phyloP scores from a whole-genome alignment of 2,329 filamentous ascomycete genomes.

The Plectosphaerella sp. region DNA sequence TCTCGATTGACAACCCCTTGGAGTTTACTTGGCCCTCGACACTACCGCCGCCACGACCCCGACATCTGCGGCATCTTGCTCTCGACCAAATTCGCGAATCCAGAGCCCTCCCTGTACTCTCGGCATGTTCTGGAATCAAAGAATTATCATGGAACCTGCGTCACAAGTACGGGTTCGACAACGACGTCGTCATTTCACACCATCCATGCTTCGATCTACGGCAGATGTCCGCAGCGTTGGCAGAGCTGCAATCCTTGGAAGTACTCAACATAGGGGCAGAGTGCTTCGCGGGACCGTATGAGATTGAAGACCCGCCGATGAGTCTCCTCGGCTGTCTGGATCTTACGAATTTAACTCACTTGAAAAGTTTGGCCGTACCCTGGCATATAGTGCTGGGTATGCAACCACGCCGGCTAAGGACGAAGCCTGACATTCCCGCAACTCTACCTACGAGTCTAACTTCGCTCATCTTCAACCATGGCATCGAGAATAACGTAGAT shows the following conservation, averaged over 20 bases:
- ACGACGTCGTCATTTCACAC: not conserved
- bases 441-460: not conserved
- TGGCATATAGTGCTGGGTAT: too few relatives aligned
- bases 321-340: not conserved
- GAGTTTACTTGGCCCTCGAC: not conserved
- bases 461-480: not conserved
- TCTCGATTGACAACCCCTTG: not conserved
- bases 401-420: too few relatives aligned
- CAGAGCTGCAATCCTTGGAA: not conserved
- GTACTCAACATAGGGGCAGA: not conserved
- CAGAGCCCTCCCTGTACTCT: not conserved
- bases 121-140: not conserved
- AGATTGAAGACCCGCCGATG: not conserved
- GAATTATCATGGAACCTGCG: not conserved
- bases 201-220: not conserved
- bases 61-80: not conserved
- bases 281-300: not conserved
- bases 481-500: not conserved
- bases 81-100: not conserved
- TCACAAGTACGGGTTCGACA: not conserved
- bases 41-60: not conserved
- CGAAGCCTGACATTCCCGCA: too few relatives aligned
- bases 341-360: not conserved
- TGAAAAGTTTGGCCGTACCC: too few relatives aligned
- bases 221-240: not conserved